phyloP scores from a whole-genome alignment of 352 stramenopile genomes.

The Saprolegnia diclina region DNA sequence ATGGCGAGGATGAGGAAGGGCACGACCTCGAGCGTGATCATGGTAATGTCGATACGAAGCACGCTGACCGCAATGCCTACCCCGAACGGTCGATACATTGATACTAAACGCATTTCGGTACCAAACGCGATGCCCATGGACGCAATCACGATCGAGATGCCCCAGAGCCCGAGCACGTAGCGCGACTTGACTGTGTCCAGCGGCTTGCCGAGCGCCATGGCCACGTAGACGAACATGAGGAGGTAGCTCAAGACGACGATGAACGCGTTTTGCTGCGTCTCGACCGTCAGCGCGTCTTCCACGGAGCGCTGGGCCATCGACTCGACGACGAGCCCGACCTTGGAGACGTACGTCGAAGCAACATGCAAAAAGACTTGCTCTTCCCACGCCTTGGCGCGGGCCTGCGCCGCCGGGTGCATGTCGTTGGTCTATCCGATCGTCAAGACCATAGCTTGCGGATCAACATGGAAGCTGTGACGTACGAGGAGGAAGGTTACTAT shows the following conservation, averaged over 20 bases:
- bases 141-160: slow-evolving; percentile 80
- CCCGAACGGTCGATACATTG: neutral
- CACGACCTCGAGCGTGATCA: slow-evolving; percentile 89
- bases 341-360: slow-evolving; percentile 26
- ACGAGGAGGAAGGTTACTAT: slow-evolving; percentile 85
- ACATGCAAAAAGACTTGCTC: slow-evolving; percentile 62
- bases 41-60: slow-evolving; percentile 77
- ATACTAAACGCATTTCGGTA: neutral
- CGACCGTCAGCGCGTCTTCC: slow-evolving; percentile 73
- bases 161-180: slow-evolving; percentile 71
- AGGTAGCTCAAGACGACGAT: slow-evolving; percentile 82
- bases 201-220: slow-evolving; percentile 70
- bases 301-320: slow-evolving; percentile 86
- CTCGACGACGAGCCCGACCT: slow-evolving; percentile 46
- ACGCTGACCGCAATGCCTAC: slow-evolving; percentile 62
- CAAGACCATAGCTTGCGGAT: neutral
- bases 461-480: neutral
- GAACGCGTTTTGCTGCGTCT: slow-evolving; percentile 84
- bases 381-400: slow-evolving; percentile 73
- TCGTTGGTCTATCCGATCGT: slow-evolving; percentile 47
- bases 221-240: slow-evolving; percentile 90
- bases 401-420: slow-evolving; percentile 67
- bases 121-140: slow-evolving; percentile 53
- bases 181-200: slow-evolving; percentile 62
- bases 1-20: slow-evolving; percentile 89